Evolutionary conservation across 1,284 basidiomycete genomes (phyloP), one percentile per base, ranked within the genome.

Genomic region (Mycena sp.): DNA sequence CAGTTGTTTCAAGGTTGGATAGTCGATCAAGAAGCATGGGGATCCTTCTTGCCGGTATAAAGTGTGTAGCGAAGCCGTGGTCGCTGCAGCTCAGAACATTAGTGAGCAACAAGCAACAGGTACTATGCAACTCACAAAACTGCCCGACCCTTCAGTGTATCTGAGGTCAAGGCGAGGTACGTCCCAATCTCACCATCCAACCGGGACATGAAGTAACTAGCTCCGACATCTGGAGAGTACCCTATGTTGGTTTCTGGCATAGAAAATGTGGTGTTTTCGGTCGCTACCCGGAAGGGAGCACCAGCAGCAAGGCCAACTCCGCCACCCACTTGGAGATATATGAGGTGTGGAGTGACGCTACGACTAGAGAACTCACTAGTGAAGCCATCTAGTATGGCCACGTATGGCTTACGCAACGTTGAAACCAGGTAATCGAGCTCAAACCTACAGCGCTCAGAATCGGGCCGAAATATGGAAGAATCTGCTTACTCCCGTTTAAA

Each of bases 181-280:
- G 94, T 92, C 41, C 98, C 98, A 57, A 99, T 76, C 69, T 93
- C 84, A 16, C 98, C 98, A 74, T 99, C 98, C 59, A 99, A 80
- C 69, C 91, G 87, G 28, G 95, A 90, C 56, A 99, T 83, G 79
- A 95, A 96, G 79, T 91, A 93, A 70, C 88, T 96, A 43, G 92
- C 93, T 37, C 98, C 98, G 51, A 99, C 97, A 77, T 97, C 95
- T 29, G 95, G 95, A 70, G 83, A 90, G 71, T 91, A 93, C 41
- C 93, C 95, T 68, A 97, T 96, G 74, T 93, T 95, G 23, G 94
- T 94, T 80, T 98, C 96, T 35, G 98, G 98, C 97, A 99, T 99
- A n/a, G 96, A 93, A 74, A 96, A 94, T 1, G 86, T 67, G 0
- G 97, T 98, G 45, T 92, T 92, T 77, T 98, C 95, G 4, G 98